Evolutionary conservation across 768 basidiomycete species (phyloP).

Genomic region (Hericium coralloides): DNA sequence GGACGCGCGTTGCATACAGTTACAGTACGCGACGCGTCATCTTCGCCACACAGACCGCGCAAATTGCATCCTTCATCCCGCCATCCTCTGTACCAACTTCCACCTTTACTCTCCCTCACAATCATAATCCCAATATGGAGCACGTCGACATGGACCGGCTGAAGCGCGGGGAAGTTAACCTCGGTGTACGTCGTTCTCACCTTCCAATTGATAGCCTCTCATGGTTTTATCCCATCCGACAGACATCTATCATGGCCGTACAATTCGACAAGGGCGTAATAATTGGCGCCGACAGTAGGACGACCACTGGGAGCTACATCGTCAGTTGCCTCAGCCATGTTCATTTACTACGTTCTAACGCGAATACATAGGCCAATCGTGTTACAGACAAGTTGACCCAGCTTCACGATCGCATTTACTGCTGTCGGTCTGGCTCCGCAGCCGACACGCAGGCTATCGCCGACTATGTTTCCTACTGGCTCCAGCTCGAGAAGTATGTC

Average conservation of each 20-base stretch:
- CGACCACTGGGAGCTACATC: constrained; percentile 94
- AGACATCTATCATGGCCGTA: constrained; percentile 99
- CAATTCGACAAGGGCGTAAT: constrained; percentile 94
- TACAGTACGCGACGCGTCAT: constrained; percentile 25
- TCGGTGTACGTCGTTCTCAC: constrained; percentile 64
- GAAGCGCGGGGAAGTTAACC: constrained; percentile 93
- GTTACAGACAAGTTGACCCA: constrained; percentile 98
- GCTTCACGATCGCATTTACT: constrained; percentile 97
- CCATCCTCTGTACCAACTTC: constrained; percentile 18
- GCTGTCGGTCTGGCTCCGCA: constrained; percentile 96
- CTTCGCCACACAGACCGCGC: constrained; percentile 10
- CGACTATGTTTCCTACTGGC: constrained; percentile 77
- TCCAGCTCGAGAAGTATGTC: constrained; percentile 62
- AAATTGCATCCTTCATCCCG: constrained; percentile 10
- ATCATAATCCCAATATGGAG: constrained; percentile 44
- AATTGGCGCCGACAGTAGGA: constrained; percentile 94
- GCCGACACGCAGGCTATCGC: constrained; percentile 97
- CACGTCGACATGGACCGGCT: constrained; percentile 76
- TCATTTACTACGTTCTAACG: not conserved
- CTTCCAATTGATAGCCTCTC: not conserved
- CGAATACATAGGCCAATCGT: constrained; percentile 69
- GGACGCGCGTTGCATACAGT: not conserved
- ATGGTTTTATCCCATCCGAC: not conserved
- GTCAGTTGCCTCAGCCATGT: constrained; percentile 34
- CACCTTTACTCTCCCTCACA: constrained; percentile 15